Base-by-base conservation (phyloP, 2,329 filamentous ascomycete genomes). In the Ophiostoma angusticollis region DNA sequence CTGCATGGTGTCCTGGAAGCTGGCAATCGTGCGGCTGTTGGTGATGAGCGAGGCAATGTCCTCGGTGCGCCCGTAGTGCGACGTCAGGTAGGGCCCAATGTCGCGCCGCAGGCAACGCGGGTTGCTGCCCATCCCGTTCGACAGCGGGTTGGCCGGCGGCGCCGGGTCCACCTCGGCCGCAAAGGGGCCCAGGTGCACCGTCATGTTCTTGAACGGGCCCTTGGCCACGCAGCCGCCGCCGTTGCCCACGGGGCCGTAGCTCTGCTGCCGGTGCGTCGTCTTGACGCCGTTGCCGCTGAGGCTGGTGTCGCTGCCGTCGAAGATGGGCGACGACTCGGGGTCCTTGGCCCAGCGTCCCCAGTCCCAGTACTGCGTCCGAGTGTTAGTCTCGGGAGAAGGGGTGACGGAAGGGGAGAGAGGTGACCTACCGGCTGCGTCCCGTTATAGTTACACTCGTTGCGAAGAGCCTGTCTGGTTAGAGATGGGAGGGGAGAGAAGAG, bases 171-270 rank as follows among this genome's bases (percentile, higher is more conserved):
- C 37, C 13, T 45, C 41, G 3, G 51, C 46, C 4, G 51, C 44
- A 9, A 58, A 42, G 13, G 56, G 56, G 19, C 61, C 60, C n/a
- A 63, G 52, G 29, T 43, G 32, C n/a, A 46, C 31, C 4, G 47
- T 44, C 31, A 50, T 44, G 35, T 40, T 31, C 16, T 38, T 34
- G 6, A 74, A 72, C 0, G 70, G 70, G 0, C 70, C 70, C 0
- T 53, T 56, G 29, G 54, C 49, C 5, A 74, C 52, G 46, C 69
- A 74, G 22, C 70, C 73, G 31, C 73, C 73, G 9, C 73, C 72
- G 8, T 60, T 59, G n/a, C 68, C 72, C 0, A 63, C 62, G 3
- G 64, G 67, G 19, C 50, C 48, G 19, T 47, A 49, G 11, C 45
- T 43, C 12, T 49, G 47, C 9, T 50, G 47, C 35, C 39, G 46